These are phyloP conservation scores for Lodderomyces metapsilosis DNA, from an alignment of 1,139 yeast species.

Conservation along the genomic window DNA sequence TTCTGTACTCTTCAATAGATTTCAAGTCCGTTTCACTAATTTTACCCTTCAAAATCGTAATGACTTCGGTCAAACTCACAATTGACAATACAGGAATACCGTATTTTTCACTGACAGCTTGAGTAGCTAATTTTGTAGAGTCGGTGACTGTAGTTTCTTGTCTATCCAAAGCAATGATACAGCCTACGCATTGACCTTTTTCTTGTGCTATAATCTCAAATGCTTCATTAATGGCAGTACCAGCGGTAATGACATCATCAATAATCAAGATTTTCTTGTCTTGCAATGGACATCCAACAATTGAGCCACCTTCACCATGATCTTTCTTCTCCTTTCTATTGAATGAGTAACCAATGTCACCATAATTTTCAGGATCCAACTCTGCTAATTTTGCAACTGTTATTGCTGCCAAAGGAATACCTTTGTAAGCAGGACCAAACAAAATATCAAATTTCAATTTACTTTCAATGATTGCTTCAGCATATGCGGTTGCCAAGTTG, in stretches of 20 bases:
- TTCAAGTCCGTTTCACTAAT: slow-evolving; percentile 54
- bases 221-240: slow-evolving; percentile 96
- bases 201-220: slow-evolving; percentile 71
- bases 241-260: slow-evolving; percentile 98
- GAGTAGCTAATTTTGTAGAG: slow-evolving; percentile 73
- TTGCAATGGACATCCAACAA: slow-evolving; percentile 78
- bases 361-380: slow-evolving; percentile 74
- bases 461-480: slow-evolving; percentile 77
- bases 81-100: slow-evolving; percentile 83
- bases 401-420: slow-evolving; percentile 92
- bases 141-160: slow-evolving; percentile 78
- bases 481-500: slow-evolving; percentile 82
- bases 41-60: slow-evolving; percentile 56
- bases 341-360: slow-evolving; percentile 65
- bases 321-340: slow-evolving; percentile 93
- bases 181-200: slow-evolving; percentile 75
- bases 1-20: slow-evolving; percentile 61
- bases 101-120: slow-evolving; percentile 68
- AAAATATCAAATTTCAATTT: slow-evolving; percentile 84
- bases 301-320: slow-evolving; percentile 97
- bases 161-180: slow-evolving; percentile 90
- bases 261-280: slow-evolving; percentile 77
- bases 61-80: slow-evolving; percentile 72
- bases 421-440: slow-evolving; percentile 98
- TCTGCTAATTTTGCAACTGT: slow-evolving; percentile 92